Base-by-base conservation (phyloP, 1,139 yeast species). In the Candida frijolesensis region DNA sequence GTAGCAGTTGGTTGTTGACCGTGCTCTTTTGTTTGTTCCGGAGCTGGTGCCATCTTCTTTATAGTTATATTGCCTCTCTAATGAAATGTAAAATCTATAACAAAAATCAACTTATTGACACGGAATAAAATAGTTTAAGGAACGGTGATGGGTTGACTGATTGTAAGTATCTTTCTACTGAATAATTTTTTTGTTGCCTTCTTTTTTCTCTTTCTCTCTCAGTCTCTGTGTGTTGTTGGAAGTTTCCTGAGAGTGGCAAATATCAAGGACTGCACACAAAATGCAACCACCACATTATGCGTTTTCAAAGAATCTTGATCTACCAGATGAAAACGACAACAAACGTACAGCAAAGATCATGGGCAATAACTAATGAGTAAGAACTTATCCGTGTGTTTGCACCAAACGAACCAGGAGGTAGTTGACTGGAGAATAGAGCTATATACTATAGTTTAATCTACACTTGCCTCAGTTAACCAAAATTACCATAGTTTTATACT, bases 21-120 rank as follows among this genome's bases (percentile, higher is more conserved):
- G 40, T 40, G 50, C 29, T 50, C 49, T 44, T 49, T 51, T 11
- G 54, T 18, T 52, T 53, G 56, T 47, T 65, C 66, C 58, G 61
- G 64, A 39, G 60, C 57, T 45, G 66, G 66, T 33, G 66, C 59
- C 66, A 62, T 62, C 22, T 22, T 51, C 47, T 18, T 33, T 16
- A 16, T 18, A 9, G 19, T 45, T 22, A 9, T 32, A 8, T n/a
- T 22, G 10, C 15, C 14, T 22, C 15, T 14, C 39, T 30, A 15
- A 30, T 32, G 34, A 32, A 12, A 32, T 12, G 15, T 32, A 32
- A 32, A 35, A 22, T 42, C 45, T 42, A 22, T 19, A 42, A 30
- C 11, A 22, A 19, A 40, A 29, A 33, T 33, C 35, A 33, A 14
- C 11, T 33, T 33, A n/a, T 33, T 22, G 16, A 33, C 27, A 34